Conservation (phyloP, 2,329 filamentous ascomycete genomes). For the Fusarium miscanthi region DNA sequence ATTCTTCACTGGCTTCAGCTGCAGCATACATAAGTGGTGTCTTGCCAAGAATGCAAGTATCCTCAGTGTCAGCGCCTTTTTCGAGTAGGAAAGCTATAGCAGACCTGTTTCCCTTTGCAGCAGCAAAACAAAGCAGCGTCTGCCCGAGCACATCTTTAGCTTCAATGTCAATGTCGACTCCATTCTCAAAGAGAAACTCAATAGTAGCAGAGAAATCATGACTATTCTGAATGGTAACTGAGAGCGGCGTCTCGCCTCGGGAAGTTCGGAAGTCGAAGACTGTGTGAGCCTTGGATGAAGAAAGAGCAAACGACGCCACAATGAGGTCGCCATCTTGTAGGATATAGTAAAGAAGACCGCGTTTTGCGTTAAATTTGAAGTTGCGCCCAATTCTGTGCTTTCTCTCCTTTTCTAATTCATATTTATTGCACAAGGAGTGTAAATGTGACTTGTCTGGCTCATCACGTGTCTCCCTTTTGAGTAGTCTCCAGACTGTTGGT, state of each 20-base stretch:
- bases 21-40: not conserved
- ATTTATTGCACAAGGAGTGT: not conserved
- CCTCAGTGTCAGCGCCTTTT: rapidly evolving
- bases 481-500: not conserved
- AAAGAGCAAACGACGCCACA: not conserved
- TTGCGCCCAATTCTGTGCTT: rapidly evolving
- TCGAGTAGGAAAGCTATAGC: not conserved
- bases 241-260: rapidly evolving
- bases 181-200: rapidly evolving
- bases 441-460: rapidly evolving
- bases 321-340: not conserved
- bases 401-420: rapidly evolving
- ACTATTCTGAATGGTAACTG: rapidly evolving
- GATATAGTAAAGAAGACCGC: not conserved
- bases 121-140: rapidly evolving
- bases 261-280: rapidly evolving
- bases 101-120: rapidly evolving
- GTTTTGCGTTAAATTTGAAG: not conserved
- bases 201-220: rapidly evolving
- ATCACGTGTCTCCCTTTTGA: not conserved
- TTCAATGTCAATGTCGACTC: not conserved
- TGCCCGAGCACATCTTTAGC: rapidly evolving
- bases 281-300: rapidly evolving
- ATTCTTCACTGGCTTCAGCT: rapidly evolving
- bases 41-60: rapidly evolving